Percentiles rank a stretch among this genome's conserved stretches.
Conservation (phyloP, 139 green algal species). For the Trebouxia sp. region DNA sequence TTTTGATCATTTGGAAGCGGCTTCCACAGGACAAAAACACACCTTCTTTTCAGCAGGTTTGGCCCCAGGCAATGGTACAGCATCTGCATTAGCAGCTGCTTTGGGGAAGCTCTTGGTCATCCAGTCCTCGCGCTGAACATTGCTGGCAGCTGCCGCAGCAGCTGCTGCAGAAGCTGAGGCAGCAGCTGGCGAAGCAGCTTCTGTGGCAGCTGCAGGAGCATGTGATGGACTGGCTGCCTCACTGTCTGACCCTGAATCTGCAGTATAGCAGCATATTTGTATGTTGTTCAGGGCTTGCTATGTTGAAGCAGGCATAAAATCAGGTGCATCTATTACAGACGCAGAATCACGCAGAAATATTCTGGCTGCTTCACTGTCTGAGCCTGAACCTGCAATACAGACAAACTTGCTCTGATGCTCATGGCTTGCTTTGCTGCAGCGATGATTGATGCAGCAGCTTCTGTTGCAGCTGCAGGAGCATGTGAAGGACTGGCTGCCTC, state of each 20-base stretch:
- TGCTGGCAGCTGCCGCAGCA: constrained; percentile 6
- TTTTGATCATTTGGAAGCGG: background rate
- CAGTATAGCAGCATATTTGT: background rate
- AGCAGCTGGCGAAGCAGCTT: background rate
- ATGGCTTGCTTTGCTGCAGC: no score
- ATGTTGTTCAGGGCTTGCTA: no score
- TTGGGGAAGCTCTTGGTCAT: constrained; percentile 65
- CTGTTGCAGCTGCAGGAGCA: background rate
- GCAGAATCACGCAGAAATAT: background rate
- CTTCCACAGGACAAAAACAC: background rate
- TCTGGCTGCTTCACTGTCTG: background rate
- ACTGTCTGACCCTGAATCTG: background rate
- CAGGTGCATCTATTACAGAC: background rate
- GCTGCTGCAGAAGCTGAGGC: constrained; percentile 13
- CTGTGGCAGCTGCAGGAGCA: background rate
- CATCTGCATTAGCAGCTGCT: constrained; percentile 1
- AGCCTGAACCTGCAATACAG: background rate
- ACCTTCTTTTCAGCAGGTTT: constrained; percentile 31
- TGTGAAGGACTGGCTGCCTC: background rate
- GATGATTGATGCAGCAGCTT: background rate
- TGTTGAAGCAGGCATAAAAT: no score
- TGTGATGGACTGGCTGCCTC: background rate
- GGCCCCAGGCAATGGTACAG: background rate
- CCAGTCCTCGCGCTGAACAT: constrained; percentile 51
- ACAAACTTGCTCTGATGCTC: background rate